Evolutionary conservation across 441 rosid genomes (phyloP).

Genomic region (Gossypium aridum): DNA sequence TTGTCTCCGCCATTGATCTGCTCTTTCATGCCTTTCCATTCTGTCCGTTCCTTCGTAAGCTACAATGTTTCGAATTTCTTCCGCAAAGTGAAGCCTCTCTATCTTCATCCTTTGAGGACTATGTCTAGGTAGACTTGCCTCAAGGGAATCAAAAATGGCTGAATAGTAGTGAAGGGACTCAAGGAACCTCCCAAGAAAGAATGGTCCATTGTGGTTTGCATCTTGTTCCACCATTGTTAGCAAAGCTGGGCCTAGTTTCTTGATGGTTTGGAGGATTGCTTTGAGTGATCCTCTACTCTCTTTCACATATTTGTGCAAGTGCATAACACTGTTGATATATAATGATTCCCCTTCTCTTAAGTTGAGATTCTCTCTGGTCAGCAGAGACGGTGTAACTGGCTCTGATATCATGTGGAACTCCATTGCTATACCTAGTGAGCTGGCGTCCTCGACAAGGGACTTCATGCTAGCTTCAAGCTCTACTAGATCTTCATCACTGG

Average conservation of each 20-base stretch:
- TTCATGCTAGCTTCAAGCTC: conserved; percentile 35
- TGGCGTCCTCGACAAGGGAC: conserved; percentile 34
- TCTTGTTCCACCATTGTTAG: conserved; percentile 61
- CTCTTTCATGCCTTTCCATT: conserved; percentile 60
- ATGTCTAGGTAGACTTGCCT: conserved; percentile 44
- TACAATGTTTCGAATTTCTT: conserved; percentile 53
- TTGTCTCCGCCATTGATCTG: conserved; percentile 66
- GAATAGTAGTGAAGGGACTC: conserved; percentile 71
- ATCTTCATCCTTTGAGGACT: conserved; percentile 55
- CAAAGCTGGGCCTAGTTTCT: conserved; percentile 42
- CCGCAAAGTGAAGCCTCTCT: conserved; percentile 46
- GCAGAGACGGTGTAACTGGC: conserved; percentile 24
- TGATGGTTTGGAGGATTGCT: conserved; percentile 62
- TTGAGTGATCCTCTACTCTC: conserved; percentile 64
- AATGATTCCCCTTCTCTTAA: conserved; percentile 49
- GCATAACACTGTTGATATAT: conserved; percentile 46
- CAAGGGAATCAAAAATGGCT: conserved; percentile 58
- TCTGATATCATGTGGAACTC: conserved; percentile 30
- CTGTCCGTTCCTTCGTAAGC: conserved; percentile 49
- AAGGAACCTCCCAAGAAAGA: conserved; percentile 62
- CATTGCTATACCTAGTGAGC: conserved; percentile 29
- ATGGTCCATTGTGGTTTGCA: conserved; percentile 66
- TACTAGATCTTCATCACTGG: conserved; percentile 7
- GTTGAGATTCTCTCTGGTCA: conserved; percentile 39
- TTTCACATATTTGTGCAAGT: conserved; percentile 55